Evolutionary conservation across 2,329 filamentous ascomycete genomes (phyloP), one percentile per base, ranked within the genome.

Genomic region (Aureobasidium sp.): DNA sequence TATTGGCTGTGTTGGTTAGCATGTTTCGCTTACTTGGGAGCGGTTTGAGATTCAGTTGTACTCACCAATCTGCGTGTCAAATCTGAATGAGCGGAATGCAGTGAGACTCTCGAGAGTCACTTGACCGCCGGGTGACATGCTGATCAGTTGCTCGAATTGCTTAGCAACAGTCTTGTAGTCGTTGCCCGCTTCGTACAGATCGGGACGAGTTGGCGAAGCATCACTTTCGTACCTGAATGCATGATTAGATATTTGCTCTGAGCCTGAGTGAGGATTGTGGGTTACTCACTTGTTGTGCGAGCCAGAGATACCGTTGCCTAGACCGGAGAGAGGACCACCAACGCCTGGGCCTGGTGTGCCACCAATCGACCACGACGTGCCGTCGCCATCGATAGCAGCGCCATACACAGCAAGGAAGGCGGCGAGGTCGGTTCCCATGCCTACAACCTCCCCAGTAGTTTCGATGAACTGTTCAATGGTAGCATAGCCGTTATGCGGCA

Each of bases 371-470:
- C 74, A 77, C 8, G 66, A 61, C 1, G 64, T 63, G 18, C 71
- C 59, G 59, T 72, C 68, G 25, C 76, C 77, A 58, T 73, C 74
- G 38, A 77, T 59, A 23, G 77, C 67, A 45, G 75, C 74, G 33
- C 74, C 74, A 53, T 74, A 77, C 36, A 72, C 69, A 25, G 75
- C 67, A 16, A 78, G 71, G 67, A 78, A 77, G 38, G 69, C 67
- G n/a, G 71, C 72, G 40, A 79, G 71, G 51, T 78, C 76, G 4
- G 67, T 23, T 18, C 74, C 75, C 75, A 78, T 78, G 29, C 76
- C 76, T 51, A 77, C 74, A 11, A 76, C 75, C 7, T 67, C 63
- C 8, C 66, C 66, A 2, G 71, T 74, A n/a, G 68, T 74, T 27
- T 74, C 69, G 59, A 76, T 68, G 68, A 78, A 76, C 60, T 78